Base-by-base conservation (phyloP, 129 eudicot species). In the Flaveria sonorensis region DNA sequence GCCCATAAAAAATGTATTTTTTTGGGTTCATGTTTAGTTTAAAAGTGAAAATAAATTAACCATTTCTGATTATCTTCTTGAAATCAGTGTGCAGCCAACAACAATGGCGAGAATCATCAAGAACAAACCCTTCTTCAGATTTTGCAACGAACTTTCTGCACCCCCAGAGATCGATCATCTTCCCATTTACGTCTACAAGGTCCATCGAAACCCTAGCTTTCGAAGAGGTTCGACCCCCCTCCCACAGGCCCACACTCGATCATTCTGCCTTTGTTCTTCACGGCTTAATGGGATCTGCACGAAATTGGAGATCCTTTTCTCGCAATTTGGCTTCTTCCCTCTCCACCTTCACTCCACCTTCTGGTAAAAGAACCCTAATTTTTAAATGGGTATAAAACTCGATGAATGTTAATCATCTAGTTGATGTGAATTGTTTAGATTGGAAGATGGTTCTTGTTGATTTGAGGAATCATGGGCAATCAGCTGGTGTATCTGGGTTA, bases 231-330 rank as follows among this genome's bases (percentile, higher is more conserved):
- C 84, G 79, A 71, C 73, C 97, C 5, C 59, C 91, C 11, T 56
- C 82, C n/a, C 81, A 70, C 11, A 78, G 72, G 15, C 89, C 89
- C 39, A 81, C 75, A 20, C 32, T 77, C 77, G 51, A 71, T 24
- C 60, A 85, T 74, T 89, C 97, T 2, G 98, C 91, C 2, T 79
- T 91, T 57, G 79, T 93, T 26, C 87, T 93, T 73, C 98, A 93
- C 61, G 97, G 97, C 10, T 89, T 93, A 77, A 77, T 93, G 43
- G 98, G 98, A 45, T 87, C 97, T 48, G 93, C 84, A 1, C 83
- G 98, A 24, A 93, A 93, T 51, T 93, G 97, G 98, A 86, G 98
- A 61, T 90, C 97, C 3, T 93, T 93, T 73, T 79, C 98, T 73
- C 91, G 93, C 30, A 53, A 81, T 71, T 82, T 93, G 47, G 85